Evolutionary conservation across 2,329 filamentous ascomycete species (phyloP).

Genomic region (Claviceps digitariae): DNA sequence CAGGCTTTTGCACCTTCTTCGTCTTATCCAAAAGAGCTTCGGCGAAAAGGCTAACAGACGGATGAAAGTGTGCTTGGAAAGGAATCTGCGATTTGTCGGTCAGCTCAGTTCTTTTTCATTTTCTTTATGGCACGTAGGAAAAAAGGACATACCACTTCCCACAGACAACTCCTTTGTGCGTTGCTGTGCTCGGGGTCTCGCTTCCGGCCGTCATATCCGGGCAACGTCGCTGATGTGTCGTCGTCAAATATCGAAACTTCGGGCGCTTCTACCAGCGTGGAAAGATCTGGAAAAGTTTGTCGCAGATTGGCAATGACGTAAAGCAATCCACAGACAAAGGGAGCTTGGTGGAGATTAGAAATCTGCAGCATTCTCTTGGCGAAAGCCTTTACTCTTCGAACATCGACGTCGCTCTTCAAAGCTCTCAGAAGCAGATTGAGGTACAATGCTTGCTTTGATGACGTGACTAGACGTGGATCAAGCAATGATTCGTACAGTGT

Average conservation of each 20-base stretch:
- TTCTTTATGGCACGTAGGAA: background rate
- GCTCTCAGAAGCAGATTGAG: conserved; percentile 83
- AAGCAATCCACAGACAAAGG: conserved; percentile 86
- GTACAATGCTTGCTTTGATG: conserved; percentile 92
- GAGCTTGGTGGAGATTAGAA: conserved; percentile 74
- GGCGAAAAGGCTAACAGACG: conserved; percentile 79
- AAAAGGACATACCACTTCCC: conserved; percentile 57
- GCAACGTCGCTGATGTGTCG: conserved; percentile 36
- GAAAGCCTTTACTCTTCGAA: conserved; percentile 88
- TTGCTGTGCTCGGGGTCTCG: conserved; percentile 84
- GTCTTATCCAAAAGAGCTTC: conserved; percentile 54
- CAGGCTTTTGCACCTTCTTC: conserved; percentile 72
- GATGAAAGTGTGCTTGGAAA: conserved; percentile 63
- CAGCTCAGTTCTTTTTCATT: background rate
- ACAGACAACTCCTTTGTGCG: conserved; percentile 84
- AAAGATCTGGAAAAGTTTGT: conserved; percentile 65
- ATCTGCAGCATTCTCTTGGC: conserved; percentile 86
- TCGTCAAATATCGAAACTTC: conserved; percentile 55
- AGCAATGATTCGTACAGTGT: conserved; percentile 91
- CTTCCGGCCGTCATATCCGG: conserved; percentile 73
- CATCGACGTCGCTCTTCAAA: conserved; percentile 79
- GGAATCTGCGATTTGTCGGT: conserved; percentile 17
- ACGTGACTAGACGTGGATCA: conserved; percentile 74
- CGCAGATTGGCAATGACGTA: conserved; percentile 78
- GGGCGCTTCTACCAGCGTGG: conserved; percentile 64